phyloP scores from a whole-genome alignment of 495 filamentous ascomycete species.

The Tuber magnatum region DNA sequence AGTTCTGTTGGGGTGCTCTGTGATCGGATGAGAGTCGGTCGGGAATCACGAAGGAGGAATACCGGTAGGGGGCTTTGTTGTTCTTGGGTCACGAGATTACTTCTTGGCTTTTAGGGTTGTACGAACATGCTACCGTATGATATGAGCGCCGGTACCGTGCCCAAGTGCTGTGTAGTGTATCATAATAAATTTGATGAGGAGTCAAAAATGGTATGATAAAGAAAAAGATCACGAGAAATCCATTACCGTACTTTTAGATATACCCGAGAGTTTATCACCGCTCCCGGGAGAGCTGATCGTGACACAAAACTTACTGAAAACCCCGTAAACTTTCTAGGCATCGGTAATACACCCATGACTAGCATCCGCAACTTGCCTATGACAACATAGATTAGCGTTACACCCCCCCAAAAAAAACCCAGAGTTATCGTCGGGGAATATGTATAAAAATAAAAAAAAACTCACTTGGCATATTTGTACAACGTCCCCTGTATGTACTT shows the following conservation, averaged over 20 bases:
- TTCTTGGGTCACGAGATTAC: background rate
- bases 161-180: background rate
- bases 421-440: background rate
- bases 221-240: background rate
- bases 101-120: background rate
- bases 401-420: background rate
- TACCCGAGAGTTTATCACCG: background rate
- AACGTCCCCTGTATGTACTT: constrained; percentile 68
- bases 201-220: background rate
- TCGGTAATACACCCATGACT: constrained; percentile 78
- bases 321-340: constrained; percentile 37
- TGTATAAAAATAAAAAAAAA: background rate
- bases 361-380: constrained; percentile 54
- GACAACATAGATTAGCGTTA: constrained; percentile 5
- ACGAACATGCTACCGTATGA: no score
- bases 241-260: background rate
- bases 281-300: background rate
- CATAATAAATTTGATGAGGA: background rate
- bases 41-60: background rate
- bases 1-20: background rate
- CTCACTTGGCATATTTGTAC: constrained; percentile 64
- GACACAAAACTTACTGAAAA: constrained; percentile 3
- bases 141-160: background rate
- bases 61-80: background rate
- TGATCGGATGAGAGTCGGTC: background rate